These are phyloP conservation scores for Dimargaris xerosporica DNA, from an alignment of 192 early-diverging fungal genomes.

Conservation along the genomic window DNA sequence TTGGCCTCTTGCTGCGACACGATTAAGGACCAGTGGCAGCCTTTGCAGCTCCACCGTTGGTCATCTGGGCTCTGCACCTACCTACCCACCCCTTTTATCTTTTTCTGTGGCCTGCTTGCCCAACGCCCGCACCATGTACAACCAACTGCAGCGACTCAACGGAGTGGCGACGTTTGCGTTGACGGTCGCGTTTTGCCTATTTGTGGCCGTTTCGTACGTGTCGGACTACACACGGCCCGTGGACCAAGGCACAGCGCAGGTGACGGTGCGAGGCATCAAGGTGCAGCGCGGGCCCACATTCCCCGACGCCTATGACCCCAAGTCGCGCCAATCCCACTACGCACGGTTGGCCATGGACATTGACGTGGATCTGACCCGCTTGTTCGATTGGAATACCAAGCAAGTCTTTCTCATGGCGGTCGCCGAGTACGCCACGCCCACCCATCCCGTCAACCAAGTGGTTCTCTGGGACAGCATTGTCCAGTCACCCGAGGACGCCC, in stretches of 20 bases:
- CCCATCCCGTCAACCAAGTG: conserved; percentile 57
- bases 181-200: conserved; percentile 38
- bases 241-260: conserved; percentile 15
- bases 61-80: too few relatives aligned
- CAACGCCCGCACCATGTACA: conserved; percentile 22
- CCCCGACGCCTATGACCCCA: conserved; percentile 34
- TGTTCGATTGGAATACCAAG: conserved; percentile 88
- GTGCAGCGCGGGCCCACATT: conserved; percentile 19
- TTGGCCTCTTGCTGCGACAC: too few relatives aligned
- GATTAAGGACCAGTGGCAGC: too few relatives aligned
- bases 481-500: conserved; percentile 42
- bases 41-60: too few relatives aligned
- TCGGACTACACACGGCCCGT: conserved; percentile 23
- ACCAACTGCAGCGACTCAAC: conserved; percentile 32
- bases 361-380: conserved; percentile 53
- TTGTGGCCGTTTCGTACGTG: conserved; percentile 36
- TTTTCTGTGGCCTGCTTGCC: too few relatives aligned
- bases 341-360: conserved; percentile 46
- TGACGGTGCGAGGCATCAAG: conserved; percentile 18
- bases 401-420: conserved; percentile 68
- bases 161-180: conserved; percentile 41
- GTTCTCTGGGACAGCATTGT: conserved; percentile 78
- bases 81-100: too few relatives aligned
- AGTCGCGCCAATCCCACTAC: conserved; percentile 38
- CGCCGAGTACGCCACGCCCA: conserved; percentile 54